phyloP scores from a whole-genome alignment of 140 eudicot genomes.

The Artemisia princeps region DNA sequence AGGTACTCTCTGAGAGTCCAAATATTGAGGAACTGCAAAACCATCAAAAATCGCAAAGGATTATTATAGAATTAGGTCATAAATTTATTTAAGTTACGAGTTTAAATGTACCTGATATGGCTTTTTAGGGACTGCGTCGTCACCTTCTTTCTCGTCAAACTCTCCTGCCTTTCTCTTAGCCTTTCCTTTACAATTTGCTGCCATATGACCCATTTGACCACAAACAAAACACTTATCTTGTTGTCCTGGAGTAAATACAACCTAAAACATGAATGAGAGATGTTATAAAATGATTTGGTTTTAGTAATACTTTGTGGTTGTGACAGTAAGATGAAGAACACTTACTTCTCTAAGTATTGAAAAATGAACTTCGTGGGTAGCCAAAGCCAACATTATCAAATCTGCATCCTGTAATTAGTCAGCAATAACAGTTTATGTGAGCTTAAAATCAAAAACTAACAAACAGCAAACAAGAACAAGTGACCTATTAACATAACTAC shows the following conservation, averaged over 20 bases:
- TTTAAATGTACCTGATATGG: slow-evolving; percentile 63
- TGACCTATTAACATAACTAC: too few relatives aligned
- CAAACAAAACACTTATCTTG: slow-evolving; percentile 70
- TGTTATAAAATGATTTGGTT: not conserved
- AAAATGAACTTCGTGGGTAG: slow-evolving; percentile 96
- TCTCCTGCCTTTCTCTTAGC: slow-evolving; percentile 83
- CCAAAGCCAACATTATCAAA: slow-evolving; percentile 90
- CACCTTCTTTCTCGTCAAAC: slow-evolving; percentile 74
- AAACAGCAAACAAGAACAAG: slow-evolving; percentile 2
- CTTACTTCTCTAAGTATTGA: slow-evolving; percentile 96
- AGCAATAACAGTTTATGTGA: slow-evolving; percentile 14
- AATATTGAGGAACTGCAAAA: slow-evolving; percentile 74
- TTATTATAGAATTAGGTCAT: not conserved
- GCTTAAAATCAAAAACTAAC: not conserved
- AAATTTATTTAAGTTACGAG: too few relatives aligned
- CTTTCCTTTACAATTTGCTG: slow-evolving; percentile 77
- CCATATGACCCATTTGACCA: slow-evolving; percentile 87
- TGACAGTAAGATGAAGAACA: slow-evolving; percentile 3
- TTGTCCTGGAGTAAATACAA: slow-evolving; percentile 66
- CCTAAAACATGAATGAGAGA: slow-evolving; percentile 34
- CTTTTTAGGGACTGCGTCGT: slow-evolving; percentile 54
- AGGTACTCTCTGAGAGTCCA: slow-evolving; percentile 93
- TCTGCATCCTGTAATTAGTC: slow-evolving; percentile 75
- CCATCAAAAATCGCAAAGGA: not conserved
- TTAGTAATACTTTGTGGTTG: not conserved